Base-by-base conservation (phyloP, 1,139 yeast genomes). In the Fermentozyma sake region DNA sequence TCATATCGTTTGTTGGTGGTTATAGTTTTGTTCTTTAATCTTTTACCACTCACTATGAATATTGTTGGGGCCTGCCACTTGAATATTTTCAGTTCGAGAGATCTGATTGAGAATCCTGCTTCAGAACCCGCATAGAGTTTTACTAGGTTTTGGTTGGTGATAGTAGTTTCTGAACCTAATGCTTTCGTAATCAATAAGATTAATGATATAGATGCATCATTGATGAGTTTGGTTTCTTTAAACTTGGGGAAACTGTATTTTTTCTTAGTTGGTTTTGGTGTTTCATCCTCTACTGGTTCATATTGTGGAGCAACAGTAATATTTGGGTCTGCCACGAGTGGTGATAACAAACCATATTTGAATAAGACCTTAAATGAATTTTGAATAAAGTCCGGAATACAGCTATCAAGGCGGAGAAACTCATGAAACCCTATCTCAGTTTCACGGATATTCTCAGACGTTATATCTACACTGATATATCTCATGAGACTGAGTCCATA, bases 41-140 rank as follows among this genome's bases (percentile, higher is more conserved):
- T 47, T 40, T 64, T 69, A 0, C 96, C 97, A 4, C 76, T 70
- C 1, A 89, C 66, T 0, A 89, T 38, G 8, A 89, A 40, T 3
- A 86, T 49, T 0, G 96, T 76, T 0, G 96, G 95, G 0, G 95
- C 94, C 41, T 74, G 77, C 96, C 96, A 89, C 47, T 86, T 85
- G 59, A 85, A 79, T 0, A 81, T 84, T 41, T 81, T 85, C 37
- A 80, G 72, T 52, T 89, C 95, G 34, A 89, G 69, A 0, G 96
- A 81, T 23, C 95, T 61, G 68, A 89, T 82, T 0, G 96, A 84
- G 47, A 83, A 89, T 1, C 97, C 97, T 13, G 78, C 68, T 27
- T 72, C 75, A 5, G 87, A 63, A 0, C 95, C 96, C 9, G 73
- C 64, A 44, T 80, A 89, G 6, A 89, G 65, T 41, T 72, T 76